A percentile compares a stretch with the other conserved stretches of the same genome.
Conservation (phyloP, 2,329 filamentous ascomycete species). For the Didymella pinodella region DNA sequence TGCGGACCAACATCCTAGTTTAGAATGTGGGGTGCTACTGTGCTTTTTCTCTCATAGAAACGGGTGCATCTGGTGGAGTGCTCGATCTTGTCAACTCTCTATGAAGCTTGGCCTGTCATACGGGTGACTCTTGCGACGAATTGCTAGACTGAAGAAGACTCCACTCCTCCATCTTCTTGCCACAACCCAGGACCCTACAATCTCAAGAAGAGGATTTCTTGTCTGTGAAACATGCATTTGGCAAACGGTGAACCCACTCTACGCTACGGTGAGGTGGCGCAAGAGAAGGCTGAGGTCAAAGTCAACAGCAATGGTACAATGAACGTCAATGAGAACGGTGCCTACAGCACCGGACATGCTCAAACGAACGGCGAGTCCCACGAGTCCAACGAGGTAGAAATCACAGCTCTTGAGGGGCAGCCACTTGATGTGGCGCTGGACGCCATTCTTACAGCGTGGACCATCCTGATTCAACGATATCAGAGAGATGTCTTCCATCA, state of each 20-base stretch:
- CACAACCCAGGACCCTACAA: neutral
- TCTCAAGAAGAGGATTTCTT: neutral
- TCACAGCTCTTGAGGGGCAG: constrained; percentile 22
- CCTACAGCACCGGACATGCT: constrained; percentile 7
- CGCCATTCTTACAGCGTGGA: constrained; percentile 42
- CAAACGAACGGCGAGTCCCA: constrained; percentile 11
- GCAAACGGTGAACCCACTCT: constrained; percentile 28
- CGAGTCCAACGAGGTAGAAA: constrained; percentile 28
- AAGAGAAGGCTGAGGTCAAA: constrained; percentile 27
- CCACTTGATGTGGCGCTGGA: constrained; percentile 29
- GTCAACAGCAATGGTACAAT: constrained; percentile 22
- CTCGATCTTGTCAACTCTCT: constrained; percentile 20
- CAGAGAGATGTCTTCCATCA: constrained; percentile 44
- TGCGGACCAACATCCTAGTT: constrained; percentile 25
- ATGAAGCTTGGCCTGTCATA: constrained; percentile 36
- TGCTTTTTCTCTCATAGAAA: constrained; percentile 22
- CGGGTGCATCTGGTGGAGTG: constrained; percentile 23
- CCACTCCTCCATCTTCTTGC: constrained; percentile 14
- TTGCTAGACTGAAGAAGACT: constrained; percentile 19
- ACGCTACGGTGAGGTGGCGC: constrained; percentile 26
- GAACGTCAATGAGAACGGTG: constrained; percentile 16
- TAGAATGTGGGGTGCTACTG: constrained; percentile 24
- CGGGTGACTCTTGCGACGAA: constrained; percentile 28
- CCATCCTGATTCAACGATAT: constrained; percentile 42
- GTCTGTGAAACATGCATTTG: constrained; percentile 31